phyloP scores from a whole-genome alignment of 2,329 filamentous ascomycete species.

The Aureobasidium pullulans region DNA sequence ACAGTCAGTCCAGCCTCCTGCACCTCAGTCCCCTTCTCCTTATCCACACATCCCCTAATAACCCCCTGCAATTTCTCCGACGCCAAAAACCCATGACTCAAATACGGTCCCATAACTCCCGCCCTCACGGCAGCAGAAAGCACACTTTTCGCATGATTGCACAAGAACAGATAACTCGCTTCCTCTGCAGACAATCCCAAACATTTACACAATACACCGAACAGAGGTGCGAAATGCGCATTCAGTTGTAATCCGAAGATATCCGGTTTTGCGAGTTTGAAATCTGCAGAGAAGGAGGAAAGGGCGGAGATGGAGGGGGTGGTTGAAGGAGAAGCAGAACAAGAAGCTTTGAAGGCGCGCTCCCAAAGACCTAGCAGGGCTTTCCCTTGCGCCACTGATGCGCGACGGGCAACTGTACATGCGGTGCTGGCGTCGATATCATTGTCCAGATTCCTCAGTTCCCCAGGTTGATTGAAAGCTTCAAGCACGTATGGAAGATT shows the following conservation, averaged over 20 bases:
- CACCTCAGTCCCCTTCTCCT: conserved; percentile 51
- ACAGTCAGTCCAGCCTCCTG: conserved; percentile 68
- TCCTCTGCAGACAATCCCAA: conserved; percentile 55
- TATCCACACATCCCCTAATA: conserved; percentile 51
- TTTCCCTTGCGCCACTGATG: conserved; percentile 67
- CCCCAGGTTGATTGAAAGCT: conserved; percentile 43
- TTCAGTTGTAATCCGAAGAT: conserved; percentile 16
- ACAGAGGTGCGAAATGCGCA: conserved; percentile 64
- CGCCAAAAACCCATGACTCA: conserved; percentile 67
- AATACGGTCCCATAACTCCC: conserved; percentile 72
- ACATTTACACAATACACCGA: conserved; percentile 58
- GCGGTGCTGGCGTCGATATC: conserved; percentile 66
- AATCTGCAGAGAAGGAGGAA: neutral
- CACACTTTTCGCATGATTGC: conserved; percentile 69
- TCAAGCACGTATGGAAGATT: no score
- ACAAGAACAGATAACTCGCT: conserved; percentile 66
- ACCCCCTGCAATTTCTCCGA: conserved; percentile 49
- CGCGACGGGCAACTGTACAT: conserved; percentile 71
- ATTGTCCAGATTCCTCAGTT: conserved; percentile 47
- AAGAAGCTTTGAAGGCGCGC: conserved; percentile 21
- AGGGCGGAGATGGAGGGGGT: neutral
- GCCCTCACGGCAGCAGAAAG: conserved; percentile 70
- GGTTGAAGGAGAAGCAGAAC: neutral
- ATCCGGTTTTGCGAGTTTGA: neutral
- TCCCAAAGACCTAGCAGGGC: conserved; percentile 73